A percentile compares a stretch with the other conserved stretches of the same genome.
These are phyloP conservation scores for Leccinum variicolor DNA, from an alignment of 768 basidiomycete species.

Conservation along the genomic window DNA sequence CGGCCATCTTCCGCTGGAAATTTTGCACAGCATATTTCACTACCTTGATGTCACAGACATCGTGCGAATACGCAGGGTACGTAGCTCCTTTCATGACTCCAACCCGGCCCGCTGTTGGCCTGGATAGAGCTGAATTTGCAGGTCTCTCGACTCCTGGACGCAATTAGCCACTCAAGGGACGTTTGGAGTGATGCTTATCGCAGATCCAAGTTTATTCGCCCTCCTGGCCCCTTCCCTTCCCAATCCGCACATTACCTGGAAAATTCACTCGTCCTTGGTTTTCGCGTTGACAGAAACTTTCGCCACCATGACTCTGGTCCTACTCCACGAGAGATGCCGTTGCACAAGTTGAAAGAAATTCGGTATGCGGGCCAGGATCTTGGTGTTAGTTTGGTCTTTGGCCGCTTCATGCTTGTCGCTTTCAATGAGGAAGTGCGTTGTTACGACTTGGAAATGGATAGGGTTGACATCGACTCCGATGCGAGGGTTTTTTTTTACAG, in stretches of 20 bases:
- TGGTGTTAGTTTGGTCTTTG: neutral
- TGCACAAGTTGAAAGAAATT: slow-evolving; percentile 2
- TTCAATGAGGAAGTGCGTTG: slow-evolving; percentile 12
- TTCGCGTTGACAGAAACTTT: slow-evolving; percentile 1
- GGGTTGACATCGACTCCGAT: too few relatives aligned
- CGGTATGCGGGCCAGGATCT: neutral
- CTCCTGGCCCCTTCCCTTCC: slow-evolving; percentile 15
- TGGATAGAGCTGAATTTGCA: neutral
- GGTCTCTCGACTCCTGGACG: slow-evolving; percentile 11
- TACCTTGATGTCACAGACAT: slow-evolving; percentile 11
- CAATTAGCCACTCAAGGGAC: slow-evolving; percentile 2
- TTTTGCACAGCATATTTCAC: slow-evolving; percentile 5
- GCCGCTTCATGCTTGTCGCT: slow-evolving; percentile 14
- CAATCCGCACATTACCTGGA: slow-evolving; percentile 17
- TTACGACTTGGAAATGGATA: slow-evolving; percentile 6
- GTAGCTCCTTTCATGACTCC: neutral
- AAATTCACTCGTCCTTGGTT: slow-evolving; percentile 6
- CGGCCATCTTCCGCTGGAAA: too few relatives aligned
- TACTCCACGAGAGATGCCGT: neutral
- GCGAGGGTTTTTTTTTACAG: slow-evolving; percentile 8
- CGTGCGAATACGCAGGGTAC: slow-evolving; percentile 15
- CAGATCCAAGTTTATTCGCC: slow-evolving; percentile 8
- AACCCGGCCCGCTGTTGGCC: neutral
- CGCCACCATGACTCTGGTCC: too few relatives aligned
- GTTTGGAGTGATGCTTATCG: slow-evolving; percentile 20